phyloP scores from a whole-genome alignment of 2,329 filamentous ascomycete genomes.

The Atkinsonella hypoxylon region DNA sequence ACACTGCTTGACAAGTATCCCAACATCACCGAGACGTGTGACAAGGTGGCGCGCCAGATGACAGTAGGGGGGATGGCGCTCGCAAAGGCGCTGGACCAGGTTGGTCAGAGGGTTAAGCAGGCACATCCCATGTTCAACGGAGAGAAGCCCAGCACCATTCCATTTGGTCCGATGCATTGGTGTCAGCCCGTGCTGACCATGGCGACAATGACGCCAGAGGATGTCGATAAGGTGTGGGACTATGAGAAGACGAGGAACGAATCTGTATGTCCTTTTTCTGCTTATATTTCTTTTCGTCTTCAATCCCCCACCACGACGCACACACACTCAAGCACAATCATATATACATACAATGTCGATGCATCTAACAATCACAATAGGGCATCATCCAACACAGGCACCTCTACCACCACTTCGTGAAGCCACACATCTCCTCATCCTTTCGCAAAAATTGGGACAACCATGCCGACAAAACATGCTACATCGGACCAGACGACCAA shows the following conservation, averaged over 20 bases:
- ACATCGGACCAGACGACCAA: slow-evolving; percentile 28
- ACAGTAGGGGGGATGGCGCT: slow-evolving; percentile 43
- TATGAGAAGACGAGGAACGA: slow-evolving; percentile 37
- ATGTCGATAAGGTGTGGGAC: slow-evolving; percentile 39
- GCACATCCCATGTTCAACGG: slow-evolving; percentile 43
- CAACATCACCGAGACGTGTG: slow-evolving; percentile 33
- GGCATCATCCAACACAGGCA: slow-evolving; percentile 34
- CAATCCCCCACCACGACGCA: neutral
- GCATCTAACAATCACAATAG: slow-evolving; percentile 18
- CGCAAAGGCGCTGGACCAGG: slow-evolving; percentile 34
- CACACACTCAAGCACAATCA: neutral
- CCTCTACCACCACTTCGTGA: slow-evolving; percentile 36
- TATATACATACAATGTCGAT: too few species aligned
- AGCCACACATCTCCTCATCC: slow-evolving; percentile 25
- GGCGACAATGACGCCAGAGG: slow-evolving; percentile 41
- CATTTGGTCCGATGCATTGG: slow-evolving; percentile 37
- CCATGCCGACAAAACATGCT: slow-evolving; percentile 34
- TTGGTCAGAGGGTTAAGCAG: slow-evolving; percentile 28
- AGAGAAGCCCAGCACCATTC: slow-evolving; percentile 39
- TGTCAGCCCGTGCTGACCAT: slow-evolving; percentile 46
- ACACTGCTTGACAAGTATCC: slow-evolving; percentile 31
- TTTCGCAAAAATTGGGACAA: slow-evolving; percentile 41
- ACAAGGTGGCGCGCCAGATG: slow-evolving; percentile 28
- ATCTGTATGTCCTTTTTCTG: slow-evolving; percentile 21
- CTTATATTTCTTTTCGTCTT: neutral